phyloP scores from a whole-genome alignment of 257 asterid species.

The Solanum medicagineum region DNA sequence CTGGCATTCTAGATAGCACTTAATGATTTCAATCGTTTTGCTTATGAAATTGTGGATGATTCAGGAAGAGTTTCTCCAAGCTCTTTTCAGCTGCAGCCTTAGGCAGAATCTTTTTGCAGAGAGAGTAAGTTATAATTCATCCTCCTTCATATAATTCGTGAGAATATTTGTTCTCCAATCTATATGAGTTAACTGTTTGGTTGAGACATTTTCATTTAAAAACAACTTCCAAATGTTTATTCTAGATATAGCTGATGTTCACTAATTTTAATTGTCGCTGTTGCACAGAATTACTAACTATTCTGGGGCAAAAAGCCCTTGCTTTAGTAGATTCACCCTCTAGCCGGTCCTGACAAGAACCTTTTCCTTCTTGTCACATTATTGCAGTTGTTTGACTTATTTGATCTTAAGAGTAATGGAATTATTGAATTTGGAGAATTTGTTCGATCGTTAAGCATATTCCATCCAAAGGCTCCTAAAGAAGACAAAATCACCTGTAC shows the following conservation, averaged over 20 bases:
- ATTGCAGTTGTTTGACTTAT: constrained; percentile 57
- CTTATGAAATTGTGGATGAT: not conserved
- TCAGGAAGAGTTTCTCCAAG: constrained; percentile 84
- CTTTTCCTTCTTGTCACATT: not conserved
- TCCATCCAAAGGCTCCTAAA: constrained; percentile 44
- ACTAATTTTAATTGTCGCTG: not conserved
- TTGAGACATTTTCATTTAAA: not conserved
- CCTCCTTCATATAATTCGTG: not conserved
- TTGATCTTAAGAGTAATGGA: constrained; percentile 57
- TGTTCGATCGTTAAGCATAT: constrained; percentile 52
- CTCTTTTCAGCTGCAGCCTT: constrained; percentile 41
- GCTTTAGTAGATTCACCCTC: not conserved
- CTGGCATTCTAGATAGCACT: too few relatives aligned
- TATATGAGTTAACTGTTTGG: too few relatives aligned
- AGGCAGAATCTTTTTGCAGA: constrained; percentile 54
- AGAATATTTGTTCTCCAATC: too few relatives aligned
- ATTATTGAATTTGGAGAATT: constrained; percentile 69
- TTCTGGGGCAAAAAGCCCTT: not conserved
- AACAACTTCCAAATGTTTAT: not conserved
- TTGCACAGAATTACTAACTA: not conserved
- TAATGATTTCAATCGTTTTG: too few relatives aligned
- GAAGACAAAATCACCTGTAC: constrained; percentile 37
- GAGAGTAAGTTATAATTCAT: constrained; percentile 26
- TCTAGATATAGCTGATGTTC: too few relatives aligned
- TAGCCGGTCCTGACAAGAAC: not conserved